A percentile compares a stretch with the other conserved stretches of the same genome.
Conservation (phyloP, 2,329 filamentous ascomycete genomes). For the Neonectria magnoliae region DNA sequence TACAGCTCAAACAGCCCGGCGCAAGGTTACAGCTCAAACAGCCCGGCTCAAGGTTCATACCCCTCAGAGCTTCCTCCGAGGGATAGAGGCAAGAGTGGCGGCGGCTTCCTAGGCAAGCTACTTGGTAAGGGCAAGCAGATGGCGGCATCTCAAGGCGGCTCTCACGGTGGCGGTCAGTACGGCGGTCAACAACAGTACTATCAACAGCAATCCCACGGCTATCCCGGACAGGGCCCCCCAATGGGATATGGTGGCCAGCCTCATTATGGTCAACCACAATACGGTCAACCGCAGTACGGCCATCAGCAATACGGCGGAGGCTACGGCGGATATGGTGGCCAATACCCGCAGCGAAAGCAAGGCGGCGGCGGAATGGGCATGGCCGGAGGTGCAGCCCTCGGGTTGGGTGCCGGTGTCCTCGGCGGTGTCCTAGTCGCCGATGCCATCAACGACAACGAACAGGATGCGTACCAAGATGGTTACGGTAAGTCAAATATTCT, state of each 20-base stretch:
- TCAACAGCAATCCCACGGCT: constrained; percentile 39
- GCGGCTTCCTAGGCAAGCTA: constrained; percentile 63
- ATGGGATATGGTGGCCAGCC: constrained; percentile 43
- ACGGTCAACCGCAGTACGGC: constrained; percentile 42
- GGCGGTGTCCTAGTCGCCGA: constrained; percentile 79
- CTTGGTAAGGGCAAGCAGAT: constrained; percentile 57
- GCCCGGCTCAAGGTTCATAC: constrained; percentile 44
- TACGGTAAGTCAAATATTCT: constrained; percentile 46
- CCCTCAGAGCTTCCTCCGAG: constrained; percentile 56
- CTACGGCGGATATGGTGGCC: constrained; percentile 48
- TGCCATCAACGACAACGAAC: constrained; percentile 70
- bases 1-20: constrained; percentile 45
- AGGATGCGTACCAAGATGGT: constrained; percentile 64
- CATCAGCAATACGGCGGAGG: constrained; percentile 45
- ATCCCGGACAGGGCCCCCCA: constrained; percentile 39
- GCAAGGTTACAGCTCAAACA: constrained; percentile 41
- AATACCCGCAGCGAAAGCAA: constrained; percentile 54
- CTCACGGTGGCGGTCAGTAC: constrained; percentile 27
- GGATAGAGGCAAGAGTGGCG: constrained; percentile 49
- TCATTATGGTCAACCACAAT: constrained; percentile 35
- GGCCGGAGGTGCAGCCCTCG: constrained; percentile 78
- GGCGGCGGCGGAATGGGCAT: constrained; percentile 67
- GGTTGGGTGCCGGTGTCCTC: constrained; percentile 82
- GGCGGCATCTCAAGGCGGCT: constrained; percentile 44
- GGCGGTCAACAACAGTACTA: constrained; percentile 44